These are phyloP conservation scores for Cokeromyces recurvatus DNA, from an alignment of 371 early-diverging fungal genomes.

Conservation along the genomic window DNA sequence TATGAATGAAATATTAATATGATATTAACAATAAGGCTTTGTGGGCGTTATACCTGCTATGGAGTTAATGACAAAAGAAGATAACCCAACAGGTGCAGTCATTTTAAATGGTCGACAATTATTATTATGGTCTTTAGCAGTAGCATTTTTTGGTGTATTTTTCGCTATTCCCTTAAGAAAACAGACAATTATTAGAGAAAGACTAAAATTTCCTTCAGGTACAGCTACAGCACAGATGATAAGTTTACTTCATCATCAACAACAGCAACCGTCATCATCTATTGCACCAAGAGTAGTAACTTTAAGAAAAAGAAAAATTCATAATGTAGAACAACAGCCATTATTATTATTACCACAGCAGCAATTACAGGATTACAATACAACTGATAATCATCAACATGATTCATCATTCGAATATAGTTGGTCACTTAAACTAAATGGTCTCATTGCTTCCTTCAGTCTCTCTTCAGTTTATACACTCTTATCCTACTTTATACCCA, in stretches of 20 bases:
- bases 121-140: conserved; percentile 74
- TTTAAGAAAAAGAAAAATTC: background rate
- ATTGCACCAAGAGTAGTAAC: background rate
- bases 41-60: conserved; percentile 49
- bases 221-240: conserved; percentile 89
- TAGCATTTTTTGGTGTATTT: conserved; percentile 87
- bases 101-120: conserved; percentile 46
- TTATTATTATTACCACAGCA: background rate
- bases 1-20: no score
- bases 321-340: conserved; percentile 1
- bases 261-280: conserved; percentile 14
- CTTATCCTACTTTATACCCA: conserved; percentile 60
- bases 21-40: no score
- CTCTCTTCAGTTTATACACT: conserved; percentile 64
- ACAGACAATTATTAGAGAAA: conserved; percentile 76
- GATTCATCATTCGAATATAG: conserved; percentile 34
- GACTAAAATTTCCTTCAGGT: conserved; percentile 81
- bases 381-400: background rate
- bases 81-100: conserved; percentile 43
- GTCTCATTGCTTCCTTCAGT: conserved; percentile 51
- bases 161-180: conserved; percentile 82
- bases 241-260: conserved; percentile 66
- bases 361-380: background rate
- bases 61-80: conserved; percentile 54
- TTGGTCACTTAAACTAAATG: conserved; percentile 58